Percentiles rank a stretch among this genome's conserved stretches.
Evolutionary conservation across 2,329 filamentous ascomycete genomes (phyloP).

Genomic region (Aspergillus eucalypticola): DNA sequence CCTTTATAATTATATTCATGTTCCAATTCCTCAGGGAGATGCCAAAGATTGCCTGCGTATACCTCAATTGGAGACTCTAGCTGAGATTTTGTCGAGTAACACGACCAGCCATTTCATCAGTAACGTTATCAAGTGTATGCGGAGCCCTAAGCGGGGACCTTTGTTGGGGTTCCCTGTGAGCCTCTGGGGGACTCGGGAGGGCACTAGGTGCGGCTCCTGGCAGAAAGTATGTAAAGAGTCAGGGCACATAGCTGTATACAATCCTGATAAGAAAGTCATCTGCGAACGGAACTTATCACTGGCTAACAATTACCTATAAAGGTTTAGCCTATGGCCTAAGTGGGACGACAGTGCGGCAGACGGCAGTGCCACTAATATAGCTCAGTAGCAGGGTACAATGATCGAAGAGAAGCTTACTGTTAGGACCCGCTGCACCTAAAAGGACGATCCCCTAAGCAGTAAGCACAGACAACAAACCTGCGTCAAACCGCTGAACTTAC

Average conservation of each 20-base stretch:
- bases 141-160: background rate
- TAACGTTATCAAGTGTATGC: background rate
- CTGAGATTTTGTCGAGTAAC: no score
- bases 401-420: background rate
- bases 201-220: background rate
- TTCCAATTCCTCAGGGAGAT: no score
- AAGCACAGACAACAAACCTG: background rate
- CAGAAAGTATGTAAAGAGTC: background rate
- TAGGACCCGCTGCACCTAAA: background rate
- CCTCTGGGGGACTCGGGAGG: background rate
- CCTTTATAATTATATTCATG: no score
- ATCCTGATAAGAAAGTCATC: background rate
- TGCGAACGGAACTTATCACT: background rate
- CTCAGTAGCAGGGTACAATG: background rate
- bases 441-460: no score
- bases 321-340: background rate
- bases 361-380: constrained; percentile 1
- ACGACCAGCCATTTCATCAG: background rate
- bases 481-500: background rate
- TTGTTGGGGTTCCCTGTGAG: background rate
- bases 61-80: no score
- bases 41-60: no score
- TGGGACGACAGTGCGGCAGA: background rate
- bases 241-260: background rate
- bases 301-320: background rate